Evolutionary conservation across 768 basidiomycete species (phyloP).

Genomic region (Trametes cubensis): DNA sequence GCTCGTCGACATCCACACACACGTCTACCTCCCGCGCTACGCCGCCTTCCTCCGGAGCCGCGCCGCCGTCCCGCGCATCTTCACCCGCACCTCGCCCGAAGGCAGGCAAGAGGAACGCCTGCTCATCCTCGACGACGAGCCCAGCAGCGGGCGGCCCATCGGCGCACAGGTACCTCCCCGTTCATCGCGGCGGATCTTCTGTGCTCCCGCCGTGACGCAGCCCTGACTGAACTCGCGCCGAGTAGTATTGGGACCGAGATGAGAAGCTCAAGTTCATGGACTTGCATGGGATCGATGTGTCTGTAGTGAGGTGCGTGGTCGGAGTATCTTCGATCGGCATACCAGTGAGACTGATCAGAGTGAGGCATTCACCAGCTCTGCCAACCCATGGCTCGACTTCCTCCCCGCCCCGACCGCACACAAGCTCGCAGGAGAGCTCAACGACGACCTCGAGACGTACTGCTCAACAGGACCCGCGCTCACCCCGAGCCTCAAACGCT

Average conservation of each 20-base stretch:
- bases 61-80: conserved; percentile 65
- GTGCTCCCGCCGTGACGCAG: no score
- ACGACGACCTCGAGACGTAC: conserved; percentile 76
- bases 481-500: conserved; percentile 51
- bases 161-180: conserved; percentile 69
- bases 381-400: conserved; percentile 94
- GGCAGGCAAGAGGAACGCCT: conserved; percentile 65
- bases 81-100: conserved; percentile 48
- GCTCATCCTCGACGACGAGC: conserved; percentile 79
- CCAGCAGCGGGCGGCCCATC: conserved; percentile 77
- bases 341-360: no score
- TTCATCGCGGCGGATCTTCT: no score
- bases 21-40: conserved; percentile 83
- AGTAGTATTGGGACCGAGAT: conserved; percentile 80
- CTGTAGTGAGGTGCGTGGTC: conserved; percentile 65
- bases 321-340: no score
- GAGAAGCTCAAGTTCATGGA: conserved; percentile 89
- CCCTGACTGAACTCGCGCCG: conserved; percentile 1
- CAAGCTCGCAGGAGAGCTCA: conserved; percentile 68
- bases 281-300: conserved; percentile 76
- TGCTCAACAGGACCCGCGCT: conserved; percentile 66
- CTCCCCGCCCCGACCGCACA: conserved; percentile 69
- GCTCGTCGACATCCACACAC: conserved; percentile 83
- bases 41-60: conserved; percentile 68
- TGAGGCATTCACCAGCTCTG: conserved; percentile 51